These are phyloP conservation scores for Linum trigynum DNA, from an alignment of 345 rosid species.

Conservation along the genomic window DNA sequence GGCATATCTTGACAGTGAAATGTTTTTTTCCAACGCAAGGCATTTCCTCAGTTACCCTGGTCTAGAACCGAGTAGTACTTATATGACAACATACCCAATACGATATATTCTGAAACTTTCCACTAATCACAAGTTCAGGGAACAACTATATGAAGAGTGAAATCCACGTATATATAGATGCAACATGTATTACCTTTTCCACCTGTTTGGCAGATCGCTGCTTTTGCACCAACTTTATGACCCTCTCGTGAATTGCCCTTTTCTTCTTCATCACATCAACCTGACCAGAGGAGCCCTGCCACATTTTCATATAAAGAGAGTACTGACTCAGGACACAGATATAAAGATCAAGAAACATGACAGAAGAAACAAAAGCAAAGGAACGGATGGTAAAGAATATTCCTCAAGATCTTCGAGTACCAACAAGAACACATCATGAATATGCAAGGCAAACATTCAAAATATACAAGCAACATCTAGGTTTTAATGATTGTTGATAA, in stretches of 20 bases:
- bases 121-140: too few relatives aligned
- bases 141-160: background rate
- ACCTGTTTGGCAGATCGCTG: slow-evolving; percentile 39
- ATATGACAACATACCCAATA: too few relatives aligned
- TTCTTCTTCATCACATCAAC: slow-evolving; percentile 92
- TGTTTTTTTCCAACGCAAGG: too few relatives aligned
- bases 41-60: too few relatives aligned
- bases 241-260: slow-evolving; percentile 68
- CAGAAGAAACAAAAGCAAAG: background rate
- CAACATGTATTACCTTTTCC: slow-evolving; percentile 24
- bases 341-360: background rate
- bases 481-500: too few relatives aligned
- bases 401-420: background rate
- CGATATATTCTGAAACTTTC: too few relatives aligned
- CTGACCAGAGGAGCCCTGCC: slow-evolving; percentile 64
- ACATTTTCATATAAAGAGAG: background rate
- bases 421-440: background rate
- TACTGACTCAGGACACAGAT: background rate
- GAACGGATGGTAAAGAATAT: background rate
- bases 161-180: background rate
- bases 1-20: too few relatives aligned
- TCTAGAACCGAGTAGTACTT: too few relatives aligned
- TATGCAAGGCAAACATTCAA: background rate
- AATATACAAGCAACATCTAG: too few relatives aligned
- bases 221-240: slow-evolving; percentile 60